Conservation (phyloP, 2,329 filamentous ascomycete species). For the Verticillium albo-atrum region DNA sequence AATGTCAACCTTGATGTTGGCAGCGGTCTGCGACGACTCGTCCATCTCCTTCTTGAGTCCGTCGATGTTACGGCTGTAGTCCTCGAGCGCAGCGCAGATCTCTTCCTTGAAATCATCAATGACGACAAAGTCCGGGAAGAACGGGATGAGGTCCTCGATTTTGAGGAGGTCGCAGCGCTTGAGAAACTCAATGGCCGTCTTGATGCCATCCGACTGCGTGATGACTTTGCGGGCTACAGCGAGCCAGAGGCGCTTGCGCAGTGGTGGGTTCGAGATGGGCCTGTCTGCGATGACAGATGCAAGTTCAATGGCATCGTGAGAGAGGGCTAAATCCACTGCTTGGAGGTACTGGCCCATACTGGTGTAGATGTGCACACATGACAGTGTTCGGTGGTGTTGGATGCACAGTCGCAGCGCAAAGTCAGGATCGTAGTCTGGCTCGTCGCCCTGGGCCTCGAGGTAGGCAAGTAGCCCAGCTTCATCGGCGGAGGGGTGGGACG, state of each 20-base stretch:
- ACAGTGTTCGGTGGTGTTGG: constrained; percentile 86
- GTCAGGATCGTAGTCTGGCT: constrained; percentile 87
- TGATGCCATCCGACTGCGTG: constrained; percentile 79
- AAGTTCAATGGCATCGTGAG: constrained; percentile 84
- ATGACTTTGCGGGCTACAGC: constrained; percentile 94
- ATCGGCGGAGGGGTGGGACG: constrained; percentile 75
- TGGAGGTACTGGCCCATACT: constrained; percentile 93
- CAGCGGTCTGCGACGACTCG: constrained; percentile 80
- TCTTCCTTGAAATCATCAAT: constrained; percentile 99
- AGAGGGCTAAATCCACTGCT: constrained; percentile 86
- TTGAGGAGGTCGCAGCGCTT: constrained; percentile 85
- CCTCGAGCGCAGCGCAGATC: constrained; percentile 88
- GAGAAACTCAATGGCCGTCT: constrained; percentile 87
- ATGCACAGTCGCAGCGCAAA: constrained; percentile 96
- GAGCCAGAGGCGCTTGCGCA: constrained; percentile 94
- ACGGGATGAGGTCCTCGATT: constrained; percentile 95
- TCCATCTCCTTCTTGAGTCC: constrained; percentile 91
- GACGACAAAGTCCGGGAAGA: constrained; percentile 97
- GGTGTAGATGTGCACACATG: constrained; percentile 95
- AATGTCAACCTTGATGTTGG: constrained; percentile 88
- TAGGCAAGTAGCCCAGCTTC: constrained; percentile 85
- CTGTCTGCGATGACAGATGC: constrained; percentile 86
- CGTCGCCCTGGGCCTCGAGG: constrained; percentile 82
- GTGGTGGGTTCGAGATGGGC: constrained; percentile 68
- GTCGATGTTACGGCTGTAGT: constrained; percentile 90